Conservation (phyloP, 257 asterid species). For the Fraxinus cuspidata region DNA sequence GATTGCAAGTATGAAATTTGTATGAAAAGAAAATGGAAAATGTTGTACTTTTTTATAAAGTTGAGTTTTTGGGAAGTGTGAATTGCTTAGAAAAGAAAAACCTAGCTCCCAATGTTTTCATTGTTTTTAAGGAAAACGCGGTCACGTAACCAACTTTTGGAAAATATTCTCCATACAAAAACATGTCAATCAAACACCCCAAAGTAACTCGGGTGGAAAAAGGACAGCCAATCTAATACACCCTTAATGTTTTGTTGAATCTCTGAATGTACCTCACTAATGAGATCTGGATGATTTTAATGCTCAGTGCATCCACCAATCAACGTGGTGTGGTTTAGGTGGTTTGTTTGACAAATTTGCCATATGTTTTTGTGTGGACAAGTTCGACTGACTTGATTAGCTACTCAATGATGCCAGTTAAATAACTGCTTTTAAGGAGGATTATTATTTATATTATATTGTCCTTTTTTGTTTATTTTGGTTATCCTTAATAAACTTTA, state of each 20-base stretch:
- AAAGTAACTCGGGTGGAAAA: too few species aligned
- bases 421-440: background rate
- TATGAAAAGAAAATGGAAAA: too few species aligned
- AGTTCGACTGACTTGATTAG: constrained; percentile 1
- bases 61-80: too few species aligned
- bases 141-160: too few species aligned
- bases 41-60: too few species aligned
- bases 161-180: too few species aligned
- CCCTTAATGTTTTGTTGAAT: constrained; percentile 7
- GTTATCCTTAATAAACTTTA: background rate
- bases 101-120: too few species aligned
- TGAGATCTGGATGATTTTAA: background rate
- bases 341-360: background rate
- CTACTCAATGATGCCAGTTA: constrained; percentile 20
- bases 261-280: background rate
- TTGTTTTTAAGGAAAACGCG: too few species aligned
- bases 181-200: too few species aligned
- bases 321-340: background rate
- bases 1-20: too few species aligned
- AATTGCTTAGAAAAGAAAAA: too few species aligned
- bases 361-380: constrained; percentile 5
- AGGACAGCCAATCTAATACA: too few species aligned
- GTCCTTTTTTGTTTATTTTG: background rate
- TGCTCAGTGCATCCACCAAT: constrained; percentile 3
- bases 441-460: background rate